Conservation (phyloP, 768 basidiomycete species). For the Russula lepida region DNA sequence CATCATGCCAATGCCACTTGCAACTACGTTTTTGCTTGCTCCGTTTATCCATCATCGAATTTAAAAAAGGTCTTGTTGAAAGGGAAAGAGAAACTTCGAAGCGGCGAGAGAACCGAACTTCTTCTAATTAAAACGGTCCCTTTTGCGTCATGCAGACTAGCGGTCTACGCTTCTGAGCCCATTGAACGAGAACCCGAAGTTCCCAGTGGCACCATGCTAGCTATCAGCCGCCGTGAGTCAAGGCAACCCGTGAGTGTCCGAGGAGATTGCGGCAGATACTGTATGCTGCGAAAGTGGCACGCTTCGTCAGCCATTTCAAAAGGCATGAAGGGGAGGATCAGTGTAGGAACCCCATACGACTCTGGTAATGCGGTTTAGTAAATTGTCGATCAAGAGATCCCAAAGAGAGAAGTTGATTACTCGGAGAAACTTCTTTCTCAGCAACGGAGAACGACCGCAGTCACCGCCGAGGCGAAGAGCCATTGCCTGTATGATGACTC, state of each 20-base stretch:
- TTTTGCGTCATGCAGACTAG: not conserved
- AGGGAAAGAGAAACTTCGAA: not conserved
- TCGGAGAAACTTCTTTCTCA: not conserved
- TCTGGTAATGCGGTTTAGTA: conserved; percentile 5
- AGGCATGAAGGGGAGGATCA: conserved; percentile 1
- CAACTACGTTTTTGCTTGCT: not conserved
- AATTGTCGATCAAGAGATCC: conserved; percentile 11
- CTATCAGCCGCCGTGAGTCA: not conserved
- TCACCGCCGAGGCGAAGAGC: not conserved
- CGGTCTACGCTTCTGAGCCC: not conserved
- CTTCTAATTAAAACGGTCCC: not conserved
- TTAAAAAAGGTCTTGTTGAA: not conserved
- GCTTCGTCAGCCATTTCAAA: not conserved
- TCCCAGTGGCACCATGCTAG: not conserved
- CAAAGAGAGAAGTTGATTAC: too few species aligned
- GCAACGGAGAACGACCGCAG: not conserved
- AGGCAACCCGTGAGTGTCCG: not conserved
- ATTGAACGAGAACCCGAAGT: not conserved
- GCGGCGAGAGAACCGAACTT: not conserved
- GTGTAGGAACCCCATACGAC: not conserved
- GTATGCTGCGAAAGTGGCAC: not conserved
- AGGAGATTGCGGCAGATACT: not conserved
- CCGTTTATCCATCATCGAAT: not conserved
- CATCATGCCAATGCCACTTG: not conserved
- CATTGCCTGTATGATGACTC: not conserved